Evolutionary conservation across 1,284 basidiomycete species (phyloP), one percentile per base, ranked within the genome.

Genomic region (Sporisorium graminicola): DNA sequence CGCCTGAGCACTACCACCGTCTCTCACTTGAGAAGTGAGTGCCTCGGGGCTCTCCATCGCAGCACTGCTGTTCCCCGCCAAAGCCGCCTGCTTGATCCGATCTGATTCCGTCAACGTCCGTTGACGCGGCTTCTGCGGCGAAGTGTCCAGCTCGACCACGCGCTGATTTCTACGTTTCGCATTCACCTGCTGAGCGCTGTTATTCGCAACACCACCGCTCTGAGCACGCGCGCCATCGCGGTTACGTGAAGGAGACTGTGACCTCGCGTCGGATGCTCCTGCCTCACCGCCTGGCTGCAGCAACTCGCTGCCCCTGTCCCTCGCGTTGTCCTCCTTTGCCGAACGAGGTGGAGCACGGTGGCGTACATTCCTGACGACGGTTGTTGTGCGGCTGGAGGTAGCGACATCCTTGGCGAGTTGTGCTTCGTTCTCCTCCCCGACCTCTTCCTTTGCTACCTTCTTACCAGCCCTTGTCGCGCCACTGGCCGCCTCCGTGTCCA

Each of bases 1-100:
- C 16, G 18, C 5, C 12, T 13, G 7, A n/a, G 37, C 37, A 1
- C 5, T n/a, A 14, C 13, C 14, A 13, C 8, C 37, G 18, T 43
- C 26, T n/a, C n/a, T n/a, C n/a, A n/a, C n/a, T n/a, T n/a, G n/a
- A n/a, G n/a, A n/a, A n/a, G n/a, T n/a, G n/a, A n/a, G n/a, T n/a
- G 35, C 7, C 13, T 54, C 57, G 8, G 49, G 46, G 13, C 46
- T 35, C 2, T 55, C 65, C 55, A 74, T 58, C 9, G 71, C 71
- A 9, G 42, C 66, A 12, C 27, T n/a, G 9, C 29, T 50, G 24
- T 74, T 42, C 2, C 71, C 65, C 4, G 65, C 40, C 12, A 69
- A 51, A 1, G 73, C 78, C 2, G 78, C 76, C 14, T 69, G 62
- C 33, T 76, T 78, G 69, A 80, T 74, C 13, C 54, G 47, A 50